A percentile compares a stretch with the other conserved stretches of the same genome.
These are phyloP conservation scores for Curvularia lunata DNA, from an alignment of 2,329 filamentous ascomycete genomes.

Conservation along the genomic window DNA sequence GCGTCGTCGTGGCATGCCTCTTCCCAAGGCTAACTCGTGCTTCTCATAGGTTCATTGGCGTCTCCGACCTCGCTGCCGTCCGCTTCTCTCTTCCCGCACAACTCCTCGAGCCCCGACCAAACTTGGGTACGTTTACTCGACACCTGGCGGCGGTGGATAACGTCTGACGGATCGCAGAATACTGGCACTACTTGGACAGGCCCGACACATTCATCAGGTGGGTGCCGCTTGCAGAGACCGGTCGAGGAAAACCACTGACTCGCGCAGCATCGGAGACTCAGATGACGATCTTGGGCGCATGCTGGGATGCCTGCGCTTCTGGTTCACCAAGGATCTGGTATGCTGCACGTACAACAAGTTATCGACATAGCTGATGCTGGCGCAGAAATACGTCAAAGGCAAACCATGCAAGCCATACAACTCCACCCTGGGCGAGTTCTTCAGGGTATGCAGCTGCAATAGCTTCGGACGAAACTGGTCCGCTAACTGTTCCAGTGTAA, in stretches of 20 bases:
- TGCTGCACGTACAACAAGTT: constrained; percentile 21
- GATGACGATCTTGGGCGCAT: constrained; percentile 92
- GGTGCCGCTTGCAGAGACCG: constrained; percentile 24
- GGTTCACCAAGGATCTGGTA: constrained; percentile 96
- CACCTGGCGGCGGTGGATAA: constrained; percentile 1
- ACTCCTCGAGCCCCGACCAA: constrained; percentile 92
- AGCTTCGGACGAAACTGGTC: not conserved
- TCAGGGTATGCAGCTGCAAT: constrained; percentile 68
- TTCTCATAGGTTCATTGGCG: constrained; percentile 81
- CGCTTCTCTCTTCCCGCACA: constrained; percentile 96
- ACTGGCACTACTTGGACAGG: constrained; percentile 97
- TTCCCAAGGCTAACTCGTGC: constrained; percentile 16
- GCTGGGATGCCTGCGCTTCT: constrained; percentile 93
- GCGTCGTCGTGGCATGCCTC: not conserved
- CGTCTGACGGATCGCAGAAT: constrained; percentile 65
- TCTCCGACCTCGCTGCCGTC: constrained; percentile 92
- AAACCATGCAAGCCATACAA: constrained; percentile 99
- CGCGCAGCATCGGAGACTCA: constrained; percentile 76
- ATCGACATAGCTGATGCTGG: constrained; percentile 26
- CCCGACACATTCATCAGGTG: constrained; percentile 84
- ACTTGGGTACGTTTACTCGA: constrained; percentile 66
- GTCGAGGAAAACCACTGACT: constrained; percentile 44
- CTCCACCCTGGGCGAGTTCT: constrained; percentile 95
- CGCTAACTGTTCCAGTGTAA: constrained; percentile 69
- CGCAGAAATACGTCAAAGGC: constrained; percentile 92